phyloP scores from a whole-genome alignment of 352 stramenopile genomes.

The Globisporangium parvum region DNA sequence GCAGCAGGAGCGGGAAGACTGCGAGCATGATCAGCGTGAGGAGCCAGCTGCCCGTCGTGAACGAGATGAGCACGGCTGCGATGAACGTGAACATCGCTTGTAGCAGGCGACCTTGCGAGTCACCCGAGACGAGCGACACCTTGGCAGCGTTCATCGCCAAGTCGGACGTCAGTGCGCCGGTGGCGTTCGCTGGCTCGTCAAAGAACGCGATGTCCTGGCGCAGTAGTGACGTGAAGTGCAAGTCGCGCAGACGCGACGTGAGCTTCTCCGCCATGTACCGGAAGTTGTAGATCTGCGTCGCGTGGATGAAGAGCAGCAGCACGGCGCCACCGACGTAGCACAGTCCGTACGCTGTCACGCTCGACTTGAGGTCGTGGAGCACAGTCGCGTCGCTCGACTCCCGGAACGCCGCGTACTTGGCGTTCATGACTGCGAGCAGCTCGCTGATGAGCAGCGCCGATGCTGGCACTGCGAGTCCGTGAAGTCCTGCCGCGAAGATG shows the following conservation, averaged over 20 bases:
- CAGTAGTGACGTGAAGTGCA: slow-evolving; percentile 42
- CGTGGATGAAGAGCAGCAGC: slow-evolving; percentile 22
- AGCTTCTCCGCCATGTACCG: slow-evolving; percentile 45
- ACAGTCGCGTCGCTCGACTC: slow-evolving; percentile 13
- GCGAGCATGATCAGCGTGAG: slow-evolving; percentile 14
- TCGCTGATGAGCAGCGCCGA: slow-evolving; percentile 26
- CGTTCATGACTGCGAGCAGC: slow-evolving; percentile 26
- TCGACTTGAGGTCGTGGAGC: slow-evolving; percentile 21
- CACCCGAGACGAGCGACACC: slow-evolving; percentile 29
- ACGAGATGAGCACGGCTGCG: slow-evolving; percentile 12
- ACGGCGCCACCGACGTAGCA: slow-evolving; percentile 22
- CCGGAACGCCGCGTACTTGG: slow-evolving; percentile 25
- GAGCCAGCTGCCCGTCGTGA: slow-evolving; percentile 11
- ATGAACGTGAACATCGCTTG: slow-evolving; percentile 38
- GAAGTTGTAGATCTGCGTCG: slow-evolving; percentile 34
- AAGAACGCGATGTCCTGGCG: slow-evolving; percentile 65
- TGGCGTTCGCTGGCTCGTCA: slow-evolving; percentile 41
- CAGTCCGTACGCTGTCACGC: slow-evolving; percentile 19
- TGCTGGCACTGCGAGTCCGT: slow-evolving; percentile 27
- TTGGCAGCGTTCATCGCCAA: slow-evolving; percentile 43
- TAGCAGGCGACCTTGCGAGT: slow-evolving; percentile 37
- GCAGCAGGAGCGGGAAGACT: slow-evolving; percentile 14
- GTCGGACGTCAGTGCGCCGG: slow-evolving; percentile 43
- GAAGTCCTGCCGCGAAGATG: slow-evolving; percentile 21
- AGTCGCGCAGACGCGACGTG: slow-evolving; percentile 30